Conservation (phyloP, 352 stramenopile species). For the Phytophthora ohioensis region DNA sequence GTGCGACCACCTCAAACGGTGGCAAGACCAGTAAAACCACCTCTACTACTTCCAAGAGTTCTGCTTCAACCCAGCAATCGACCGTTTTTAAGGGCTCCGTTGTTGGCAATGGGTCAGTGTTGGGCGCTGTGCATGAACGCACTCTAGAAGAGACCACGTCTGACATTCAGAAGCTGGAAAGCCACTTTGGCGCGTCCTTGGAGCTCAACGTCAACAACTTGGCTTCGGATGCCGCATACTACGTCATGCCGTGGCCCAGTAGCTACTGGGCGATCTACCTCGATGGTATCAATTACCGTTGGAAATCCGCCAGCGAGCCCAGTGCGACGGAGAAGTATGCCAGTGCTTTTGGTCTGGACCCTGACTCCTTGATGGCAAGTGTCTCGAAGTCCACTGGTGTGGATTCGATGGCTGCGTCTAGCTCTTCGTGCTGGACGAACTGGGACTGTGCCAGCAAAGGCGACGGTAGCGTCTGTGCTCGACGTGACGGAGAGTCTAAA, state of each 20-base stretch:
- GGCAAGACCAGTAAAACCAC: constrained; percentile 22
- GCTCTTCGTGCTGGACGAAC: constrained; percentile 41
- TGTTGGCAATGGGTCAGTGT: constrained; percentile 3
- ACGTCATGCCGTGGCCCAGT: constrained; percentile 54
- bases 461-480: constrained; percentile 45
- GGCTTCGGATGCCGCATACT: constrained; percentile 23
- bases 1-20: constrained; percentile 14
- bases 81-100: constrained; percentile 26
- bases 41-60: constrained; percentile 15
- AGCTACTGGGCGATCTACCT: constrained; percentile 72
- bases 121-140: constrained; percentile 12
- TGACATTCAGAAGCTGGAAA: constrained; percentile 48
- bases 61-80: constrained; percentile 29
- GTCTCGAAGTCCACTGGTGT: constrained; percentile 49
- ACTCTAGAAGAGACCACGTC: constrained; percentile 29
- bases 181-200: constrained; percentile 37
- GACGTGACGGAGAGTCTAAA: constrained; percentile 34
- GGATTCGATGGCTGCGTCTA: constrained; percentile 35
- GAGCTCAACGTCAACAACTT: constrained; percentile 45
- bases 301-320: constrained; percentile 33
- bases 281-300: constrained; percentile 72
- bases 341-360: constrained; percentile 48
- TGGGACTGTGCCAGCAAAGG: constrained; percentile 37
- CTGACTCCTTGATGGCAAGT: constrained; percentile 42
- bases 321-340: constrained; percentile 58